Percentiles rank a stretch among this genome's conserved stretches.
Conservation (phyloP, 495 filamentous ascomycete genomes). For the Penicillium paxilli region DNA sequence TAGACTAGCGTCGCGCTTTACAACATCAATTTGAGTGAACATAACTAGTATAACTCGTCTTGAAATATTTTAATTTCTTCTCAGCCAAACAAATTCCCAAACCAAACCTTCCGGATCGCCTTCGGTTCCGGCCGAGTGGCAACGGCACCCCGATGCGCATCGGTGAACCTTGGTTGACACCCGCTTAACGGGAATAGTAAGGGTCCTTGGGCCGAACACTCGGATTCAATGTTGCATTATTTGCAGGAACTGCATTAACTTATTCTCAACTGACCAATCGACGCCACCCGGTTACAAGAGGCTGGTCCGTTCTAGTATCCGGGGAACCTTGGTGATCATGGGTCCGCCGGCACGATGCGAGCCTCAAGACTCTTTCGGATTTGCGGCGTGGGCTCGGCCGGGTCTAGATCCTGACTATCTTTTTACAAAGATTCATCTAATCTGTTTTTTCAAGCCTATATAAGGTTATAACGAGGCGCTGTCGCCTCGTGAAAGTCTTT, state of each 20-base stretch:
- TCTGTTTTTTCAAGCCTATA: background rate
- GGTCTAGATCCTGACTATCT: background rate
- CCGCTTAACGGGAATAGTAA: background rate
- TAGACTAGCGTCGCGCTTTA: background rate
- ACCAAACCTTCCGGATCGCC: background rate
- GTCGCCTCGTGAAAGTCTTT: background rate
- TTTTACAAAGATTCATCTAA: no score
- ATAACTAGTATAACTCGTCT: background rate
- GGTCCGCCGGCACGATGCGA: background rate
- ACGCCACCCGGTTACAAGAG: background rate
- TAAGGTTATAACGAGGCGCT: background rate
- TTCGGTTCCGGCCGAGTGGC: conserved; percentile 11
- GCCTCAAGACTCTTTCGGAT: background rate
- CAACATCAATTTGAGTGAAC: background rate
- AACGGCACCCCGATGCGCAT: background rate
- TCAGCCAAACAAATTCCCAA: background rate
- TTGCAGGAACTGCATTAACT: background rate
- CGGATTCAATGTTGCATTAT: background rate
- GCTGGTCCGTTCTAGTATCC: conserved; percentile 7
- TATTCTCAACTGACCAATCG: conserved; percentile 3
- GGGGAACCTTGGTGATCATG: background rate
- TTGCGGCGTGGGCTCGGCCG: conserved; percentile 6
- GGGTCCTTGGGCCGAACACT: background rate
- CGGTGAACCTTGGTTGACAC: conserved; percentile 8
- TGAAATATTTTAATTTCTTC: background rate